phyloP scores from a whole-genome alignment of 2,329 filamentous ascomycete species.

The Endocalyx cinctus region DNA sequence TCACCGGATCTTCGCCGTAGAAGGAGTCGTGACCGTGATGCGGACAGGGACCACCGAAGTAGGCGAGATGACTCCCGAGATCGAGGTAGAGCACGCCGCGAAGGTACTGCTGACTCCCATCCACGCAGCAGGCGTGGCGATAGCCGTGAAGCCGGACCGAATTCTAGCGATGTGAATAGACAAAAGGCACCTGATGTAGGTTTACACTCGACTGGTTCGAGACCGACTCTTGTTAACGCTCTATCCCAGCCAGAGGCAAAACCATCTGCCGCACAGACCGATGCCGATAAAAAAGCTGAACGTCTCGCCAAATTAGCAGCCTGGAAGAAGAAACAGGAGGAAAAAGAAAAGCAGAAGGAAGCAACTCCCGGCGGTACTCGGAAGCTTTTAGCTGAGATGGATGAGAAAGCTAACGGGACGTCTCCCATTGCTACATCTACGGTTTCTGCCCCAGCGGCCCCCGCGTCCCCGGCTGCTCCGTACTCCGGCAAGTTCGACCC shows the following conservation, averaged over 20 bases:
- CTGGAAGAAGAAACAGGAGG: conserved; percentile 88
- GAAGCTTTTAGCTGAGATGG: conserved; percentile 68
- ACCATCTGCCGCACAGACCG: conserved; percentile 50
- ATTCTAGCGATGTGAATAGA: conserved; percentile 42
- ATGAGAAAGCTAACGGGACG: conserved; percentile 57
- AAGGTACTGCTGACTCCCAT: conserved; percentile 67
- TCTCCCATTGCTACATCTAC: conserved; percentile 44
- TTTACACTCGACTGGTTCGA: conserved; percentile 9
- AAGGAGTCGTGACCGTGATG: conserved; percentile 57
- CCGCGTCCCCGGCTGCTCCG: conserved; percentile 45
- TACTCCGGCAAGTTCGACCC: conserved; percentile 82
- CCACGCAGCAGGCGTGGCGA: conserved; percentile 63
- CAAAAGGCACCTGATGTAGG: conserved; percentile 55
- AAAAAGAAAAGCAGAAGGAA: conserved; percentile 69
- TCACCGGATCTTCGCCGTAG: conserved; percentile 53
- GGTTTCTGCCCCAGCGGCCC: conserved; percentile 21
- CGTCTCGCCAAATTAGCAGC: conserved; percentile 77
- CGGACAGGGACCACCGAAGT: conserved; percentile 56
- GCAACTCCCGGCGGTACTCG: conserved; percentile 60
- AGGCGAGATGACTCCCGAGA: conserved; percentile 73
- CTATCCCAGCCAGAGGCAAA: conserved; percentile 42
- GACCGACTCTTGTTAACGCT: conserved; percentile 10
- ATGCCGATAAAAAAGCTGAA: conserved; percentile 75
- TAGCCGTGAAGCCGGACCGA: conserved; percentile 49
- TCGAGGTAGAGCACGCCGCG: conserved; percentile 57